Evolutionary conservation across 169 alveolate species (phyloP).

Genomic region (Miamiensis avidus): DNA sequence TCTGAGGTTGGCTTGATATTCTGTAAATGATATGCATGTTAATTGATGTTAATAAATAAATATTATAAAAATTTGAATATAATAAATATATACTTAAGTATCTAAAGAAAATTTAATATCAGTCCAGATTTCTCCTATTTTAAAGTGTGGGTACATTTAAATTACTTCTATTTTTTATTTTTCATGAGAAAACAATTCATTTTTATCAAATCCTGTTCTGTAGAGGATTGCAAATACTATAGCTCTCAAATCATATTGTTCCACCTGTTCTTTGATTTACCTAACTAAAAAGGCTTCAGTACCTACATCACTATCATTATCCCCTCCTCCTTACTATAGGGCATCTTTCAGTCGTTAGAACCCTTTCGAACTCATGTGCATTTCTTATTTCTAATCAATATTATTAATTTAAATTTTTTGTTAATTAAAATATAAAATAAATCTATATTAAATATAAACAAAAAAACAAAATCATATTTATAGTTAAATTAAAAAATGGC

Average conservation of each 20-base stretch:
- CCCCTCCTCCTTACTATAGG: constrained; percentile 39
- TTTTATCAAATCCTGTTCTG: constrained; percentile 82
- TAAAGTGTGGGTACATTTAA: constrained; percentile 75
- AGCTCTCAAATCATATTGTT: constrained; percentile 76
- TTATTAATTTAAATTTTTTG: no score
- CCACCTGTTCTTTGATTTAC: constrained; percentile 67
- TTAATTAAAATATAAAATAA: no score
- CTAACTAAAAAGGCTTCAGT: constrained; percentile 65
- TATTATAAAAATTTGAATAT: neutral
- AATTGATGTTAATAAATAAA: neutral
- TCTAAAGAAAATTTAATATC: constrained; percentile 74
- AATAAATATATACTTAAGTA: constrained; percentile 33
- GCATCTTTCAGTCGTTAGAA: constrained; percentile 52
- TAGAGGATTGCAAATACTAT: constrained; percentile 75
- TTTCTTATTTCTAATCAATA: neutral
- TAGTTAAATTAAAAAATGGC: no score
- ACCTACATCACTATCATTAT: constrained; percentile 50
- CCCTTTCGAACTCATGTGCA: constrained; percentile 45
- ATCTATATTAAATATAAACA: no score
- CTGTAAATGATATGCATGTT: neutral
- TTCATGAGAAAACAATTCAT: constrained; percentile 74
- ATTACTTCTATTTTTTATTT: constrained; percentile 79
- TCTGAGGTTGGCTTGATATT: constrained; percentile 74
- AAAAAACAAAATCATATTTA: no score
- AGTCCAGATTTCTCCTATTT: constrained; percentile 83